Evolutionary conservation across 257 asterid genomes (phyloP).

Genomic region (Vinca minor): DNA sequence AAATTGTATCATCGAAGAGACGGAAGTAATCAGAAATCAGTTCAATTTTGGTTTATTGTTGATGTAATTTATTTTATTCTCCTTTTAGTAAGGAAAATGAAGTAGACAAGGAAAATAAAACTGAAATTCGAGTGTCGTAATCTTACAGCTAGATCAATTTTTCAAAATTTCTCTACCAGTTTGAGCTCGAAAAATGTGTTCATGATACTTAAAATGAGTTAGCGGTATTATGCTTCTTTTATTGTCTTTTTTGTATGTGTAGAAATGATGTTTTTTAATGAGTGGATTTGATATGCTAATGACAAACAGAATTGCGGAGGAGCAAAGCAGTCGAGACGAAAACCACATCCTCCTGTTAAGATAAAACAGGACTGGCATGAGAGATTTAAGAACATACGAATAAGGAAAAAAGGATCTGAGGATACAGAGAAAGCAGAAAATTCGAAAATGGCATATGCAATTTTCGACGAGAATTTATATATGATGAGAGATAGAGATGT

Average conservation of each 20-base stretch:
- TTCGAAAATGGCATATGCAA: conserved; percentile 76
- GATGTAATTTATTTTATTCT: background rate
- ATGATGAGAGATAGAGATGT: conserved; percentile 53
- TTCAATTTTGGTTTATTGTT: background rate
- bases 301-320: conserved; percentile 44
- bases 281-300: conserved; percentile 15
- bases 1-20: background rate
- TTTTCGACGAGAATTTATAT: conserved; percentile 75
- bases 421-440: conserved; percentile 48
- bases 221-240: background rate
- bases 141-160: background rate
- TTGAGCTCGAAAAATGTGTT: background rate
- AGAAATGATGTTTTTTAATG: background rate
- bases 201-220: background rate
- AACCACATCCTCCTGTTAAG: conserved; percentile 64
- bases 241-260: background rate
- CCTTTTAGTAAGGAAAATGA: background rate
- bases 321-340: conserved; percentile 36
- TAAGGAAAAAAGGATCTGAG: conserved; percentile 61
- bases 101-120: background rate
- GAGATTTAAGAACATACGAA: conserved; percentile 58
- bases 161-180: background rate
- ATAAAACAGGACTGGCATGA: conserved; percentile 87
- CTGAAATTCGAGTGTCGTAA: background rate
- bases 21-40: background rate